Evolutionary conservation across 345 rosid genomes (phyloP), one percentile per base, ranked within the genome.

Genomic region (Bruguiera sexangula): DNA sequence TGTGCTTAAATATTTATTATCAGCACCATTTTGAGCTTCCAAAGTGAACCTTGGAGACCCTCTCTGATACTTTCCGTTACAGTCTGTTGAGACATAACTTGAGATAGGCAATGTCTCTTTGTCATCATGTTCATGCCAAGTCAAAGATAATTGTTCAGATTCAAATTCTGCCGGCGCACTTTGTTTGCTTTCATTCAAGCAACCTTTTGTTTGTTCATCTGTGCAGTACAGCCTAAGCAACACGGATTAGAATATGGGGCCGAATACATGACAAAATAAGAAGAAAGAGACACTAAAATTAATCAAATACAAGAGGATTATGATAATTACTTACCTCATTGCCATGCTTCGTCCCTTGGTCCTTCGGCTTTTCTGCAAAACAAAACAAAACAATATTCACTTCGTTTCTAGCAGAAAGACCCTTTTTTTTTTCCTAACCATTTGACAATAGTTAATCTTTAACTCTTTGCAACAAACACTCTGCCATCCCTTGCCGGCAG

Each of bases 291-390:
- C 50, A 27, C 13, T 50, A 50, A 66, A 13, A 32, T 60, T n/a
- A 13, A 62, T 34, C 20, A 64, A 56, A 24, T 1, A 13, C 6
- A 43, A 9, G 60, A 55, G 1, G 15, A 24, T 22, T 6, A 27
- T 3, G 5, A 69, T 26, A 51, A 39, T 36, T 19, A 75, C 85
- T 83, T 79, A 85, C 89, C 71, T 74, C 70, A 71, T 39, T 30
- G 54, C 21, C 46, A 71, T 59, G 66, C 66, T 71, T 30, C 34
- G 64, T 65, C 57, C 52, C 8, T 61, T 71, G 22, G 51, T 68
- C 60, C 80, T 66, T 34, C 27, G 64, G 29, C 70, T 62, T 81
- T 81, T 79, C 80, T 79, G 11, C 8, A 69, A 77, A 39, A 22
- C n/a, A 69, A 77, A 39, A 22, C n/a, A 72, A 50, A 72, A 50